phyloP scores from a whole-genome alignment of 2,329 filamentous ascomycete genomes.

The Pseudogymnoascus sp. region DNA sequence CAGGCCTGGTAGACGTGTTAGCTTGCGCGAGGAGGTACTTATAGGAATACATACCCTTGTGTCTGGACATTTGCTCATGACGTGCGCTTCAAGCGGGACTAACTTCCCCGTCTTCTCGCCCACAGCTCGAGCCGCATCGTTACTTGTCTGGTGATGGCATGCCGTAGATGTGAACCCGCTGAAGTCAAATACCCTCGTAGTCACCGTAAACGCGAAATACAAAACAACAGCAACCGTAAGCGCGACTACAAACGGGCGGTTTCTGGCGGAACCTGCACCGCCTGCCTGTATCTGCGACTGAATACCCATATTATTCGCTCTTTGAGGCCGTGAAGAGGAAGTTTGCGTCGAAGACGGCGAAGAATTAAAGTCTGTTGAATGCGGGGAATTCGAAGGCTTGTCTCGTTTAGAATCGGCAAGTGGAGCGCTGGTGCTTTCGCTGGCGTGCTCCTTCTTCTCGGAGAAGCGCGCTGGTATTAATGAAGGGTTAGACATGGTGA shows the following conservation, averaged over 20 bases:
- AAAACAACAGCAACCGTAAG: neutral
- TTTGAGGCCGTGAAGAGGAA: neutral
- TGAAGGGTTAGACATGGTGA: neutral
- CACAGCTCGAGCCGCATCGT: neutral
- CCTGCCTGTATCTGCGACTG: neutral
- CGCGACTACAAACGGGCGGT: neutral
- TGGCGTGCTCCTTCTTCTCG: neutral
- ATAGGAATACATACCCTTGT: conserved; percentile 46
- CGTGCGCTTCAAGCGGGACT: conserved; percentile 84
- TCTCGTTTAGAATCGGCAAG: conserved; percentile 6
- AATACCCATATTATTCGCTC: neutral
- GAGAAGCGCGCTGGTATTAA: neutral
- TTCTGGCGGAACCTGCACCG: neutral
- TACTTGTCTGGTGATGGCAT: neutral
- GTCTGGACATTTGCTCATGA: conserved; percentile 97
- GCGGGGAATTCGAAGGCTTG: neutral
- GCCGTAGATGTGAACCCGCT: neutral
- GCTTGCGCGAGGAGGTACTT: neutral
- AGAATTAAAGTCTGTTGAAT: neutral
- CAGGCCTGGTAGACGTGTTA: conserved; percentile 50
- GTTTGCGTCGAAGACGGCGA: neutral
- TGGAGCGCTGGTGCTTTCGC: neutral
- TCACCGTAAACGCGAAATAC: conserved; percentile 2
- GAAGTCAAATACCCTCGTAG: conserved; percentile 1
- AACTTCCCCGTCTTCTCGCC: conserved; percentile 21